Evolutionary conservation across 75 land plant species (phyloP).

Genomic region (Selaginella moellendorffii): DNA sequence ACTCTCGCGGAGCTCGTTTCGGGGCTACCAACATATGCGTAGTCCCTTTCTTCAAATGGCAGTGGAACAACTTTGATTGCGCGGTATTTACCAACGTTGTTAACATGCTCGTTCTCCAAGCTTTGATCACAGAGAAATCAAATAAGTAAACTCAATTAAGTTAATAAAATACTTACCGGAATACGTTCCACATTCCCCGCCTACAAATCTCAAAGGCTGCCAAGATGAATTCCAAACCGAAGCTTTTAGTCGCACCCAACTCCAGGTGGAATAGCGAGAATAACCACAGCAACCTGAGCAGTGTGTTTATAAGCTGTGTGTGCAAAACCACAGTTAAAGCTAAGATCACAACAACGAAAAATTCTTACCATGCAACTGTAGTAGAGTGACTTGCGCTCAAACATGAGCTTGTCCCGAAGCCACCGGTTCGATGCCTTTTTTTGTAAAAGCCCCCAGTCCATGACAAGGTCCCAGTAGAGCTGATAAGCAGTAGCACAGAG

Average conservation of each 20-base stretch:
- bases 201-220: background rate
- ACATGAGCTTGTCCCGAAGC: slow-evolving; percentile 77
- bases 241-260: background rate
- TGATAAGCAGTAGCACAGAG: slow-evolving; percentile 64
- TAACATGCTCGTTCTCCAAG: slow-evolving; percentile 31
- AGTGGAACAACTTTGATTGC: slow-evolving; percentile 25
- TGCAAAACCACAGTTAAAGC: background rate
- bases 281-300: background rate
- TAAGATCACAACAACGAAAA: background rate
- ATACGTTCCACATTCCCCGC: background rate
- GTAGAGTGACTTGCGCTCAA: slow-evolving; percentile 59
- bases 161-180: background rate
- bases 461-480: slow-evolving; percentile 83
- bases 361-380: slow-evolving; percentile 69
- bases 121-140: slow-evolving; percentile 1
- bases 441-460: slow-evolving; percentile 85
- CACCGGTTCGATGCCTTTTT: slow-evolving; percentile 46
- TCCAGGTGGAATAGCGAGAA: background rate
- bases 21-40: too few species aligned
- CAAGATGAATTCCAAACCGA: background rate
- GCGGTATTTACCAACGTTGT: slow-evolving; percentile 31
- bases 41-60: slow-evolving; percentile 25
- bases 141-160: background rate
- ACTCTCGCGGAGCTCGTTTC: too few species aligned
- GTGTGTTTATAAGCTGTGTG: background rate